phyloP scores from a whole-genome alignment of 2,329 filamentous ascomycete species.

The Cladosporium phlei region DNA sequence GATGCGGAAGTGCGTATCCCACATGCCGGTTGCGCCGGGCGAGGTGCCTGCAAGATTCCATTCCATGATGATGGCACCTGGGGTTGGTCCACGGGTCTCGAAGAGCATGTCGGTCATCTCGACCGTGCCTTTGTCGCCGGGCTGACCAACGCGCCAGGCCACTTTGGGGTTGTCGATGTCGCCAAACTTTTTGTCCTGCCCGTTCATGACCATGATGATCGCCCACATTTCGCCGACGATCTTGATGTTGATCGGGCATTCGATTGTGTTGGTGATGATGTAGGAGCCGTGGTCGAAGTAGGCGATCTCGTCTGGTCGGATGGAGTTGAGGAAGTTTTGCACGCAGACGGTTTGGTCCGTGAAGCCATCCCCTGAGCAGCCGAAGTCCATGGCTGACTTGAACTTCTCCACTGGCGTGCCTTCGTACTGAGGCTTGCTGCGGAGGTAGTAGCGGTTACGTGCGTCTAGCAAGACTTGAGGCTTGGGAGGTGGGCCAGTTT shows the following conservation, averaged over 20 bases:
- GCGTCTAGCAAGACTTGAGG: slow-evolving; percentile 61
- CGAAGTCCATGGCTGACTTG: slow-evolving; percentile 54
- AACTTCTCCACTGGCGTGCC: slow-evolving; percentile 62
- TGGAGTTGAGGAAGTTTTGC: slow-evolving; percentile 69
- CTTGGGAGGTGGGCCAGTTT: slow-evolving; percentile 50
- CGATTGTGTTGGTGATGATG: slow-evolving; percentile 56
- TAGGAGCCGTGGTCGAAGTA: slow-evolving; percentile 64
- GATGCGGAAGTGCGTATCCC: slow-evolving; percentile 91
- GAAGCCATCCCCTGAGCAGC: slow-evolving; percentile 72
- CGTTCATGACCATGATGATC: slow-evolving; percentile 80
- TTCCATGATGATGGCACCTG: slow-evolving; percentile 84
- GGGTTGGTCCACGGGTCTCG: slow-evolving; percentile 73
- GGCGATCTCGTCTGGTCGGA: slow-evolving; percentile 54
- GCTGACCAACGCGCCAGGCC: slow-evolving; percentile 78
- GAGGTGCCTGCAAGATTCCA: slow-evolving; percentile 72
- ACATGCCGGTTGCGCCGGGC: slow-evolving; percentile 71
- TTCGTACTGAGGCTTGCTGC: slow-evolving; percentile 84
- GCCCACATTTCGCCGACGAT: slow-evolving; percentile 92
- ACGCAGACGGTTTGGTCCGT: slow-evolving; percentile 84
- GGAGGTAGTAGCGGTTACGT: slow-evolving; percentile 62
- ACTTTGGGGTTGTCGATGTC: slow-evolving; percentile 71
- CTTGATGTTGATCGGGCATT: slow-evolving; percentile 58
- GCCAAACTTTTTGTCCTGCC: slow-evolving; percentile 67
- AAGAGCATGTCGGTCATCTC: slow-evolving; percentile 88
- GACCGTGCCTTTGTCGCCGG: slow-evolving; percentile 71